These are phyloP conservation scores for Phytopythium ostracodes DNA, from an alignment of 352 stramenopile genomes.

Conservation along the genomic window DNA sequence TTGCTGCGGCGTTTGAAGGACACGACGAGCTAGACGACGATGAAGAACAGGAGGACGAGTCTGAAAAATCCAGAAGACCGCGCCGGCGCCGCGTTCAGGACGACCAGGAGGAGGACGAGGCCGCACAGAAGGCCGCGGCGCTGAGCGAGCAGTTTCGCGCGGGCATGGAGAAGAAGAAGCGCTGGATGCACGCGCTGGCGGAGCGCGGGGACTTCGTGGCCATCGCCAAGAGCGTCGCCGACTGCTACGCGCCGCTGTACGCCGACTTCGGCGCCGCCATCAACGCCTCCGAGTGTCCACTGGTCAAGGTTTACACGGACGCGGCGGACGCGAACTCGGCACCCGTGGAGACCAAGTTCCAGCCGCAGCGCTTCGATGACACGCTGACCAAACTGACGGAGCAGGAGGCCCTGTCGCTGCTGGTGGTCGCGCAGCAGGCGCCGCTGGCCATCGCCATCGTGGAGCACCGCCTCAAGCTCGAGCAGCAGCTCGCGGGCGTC, in stretches of 20 bases:
- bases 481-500: conserved; percentile 14
- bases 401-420: conserved; percentile 51
- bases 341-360: conserved; percentile 37
- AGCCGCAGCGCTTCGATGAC: conserved; percentile 54
- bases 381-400: conserved; percentile 56
- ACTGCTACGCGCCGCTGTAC: conserved; percentile 68
- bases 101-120: conserved; percentile 12
- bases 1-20: conserved; percentile 51
- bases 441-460: conserved; percentile 41
- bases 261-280: conserved; percentile 15
- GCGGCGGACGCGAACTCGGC: not conserved
- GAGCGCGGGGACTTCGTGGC: conserved; percentile 26
- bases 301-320: not conserved
- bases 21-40: conserved; percentile 41
- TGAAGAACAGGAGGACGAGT: not conserved
- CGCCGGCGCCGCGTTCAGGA: conserved; percentile 9
- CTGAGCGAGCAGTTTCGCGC: conserved; percentile 39
- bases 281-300: conserved; percentile 19
- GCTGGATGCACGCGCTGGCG: conserved; percentile 53
- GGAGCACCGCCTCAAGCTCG: conserved; percentile 43
- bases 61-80: conserved; percentile 3
- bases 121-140: conserved; percentile 18
- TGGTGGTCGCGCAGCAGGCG: conserved; percentile 31
- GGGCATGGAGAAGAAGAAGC: conserved; percentile 63
- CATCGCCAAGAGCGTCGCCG: conserved; percentile 44